Evolutionary conservation across 192 early-diverging fungal genomes (phyloP).

Genomic region (Umbelopsis sp.): DNA sequence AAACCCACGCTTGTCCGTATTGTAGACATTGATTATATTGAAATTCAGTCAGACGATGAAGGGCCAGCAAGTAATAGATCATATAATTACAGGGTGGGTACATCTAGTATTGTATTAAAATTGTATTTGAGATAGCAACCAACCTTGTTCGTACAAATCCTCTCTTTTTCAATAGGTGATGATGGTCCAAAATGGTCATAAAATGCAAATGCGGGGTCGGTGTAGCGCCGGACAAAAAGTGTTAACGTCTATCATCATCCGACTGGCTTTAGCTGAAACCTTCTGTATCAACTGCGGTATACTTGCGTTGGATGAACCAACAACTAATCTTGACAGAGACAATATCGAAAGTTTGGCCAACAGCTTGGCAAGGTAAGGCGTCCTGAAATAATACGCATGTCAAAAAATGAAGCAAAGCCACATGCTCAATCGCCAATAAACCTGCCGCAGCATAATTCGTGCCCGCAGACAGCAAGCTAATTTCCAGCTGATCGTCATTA

Average conservation of each 20-base stretch:
- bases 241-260: constrained; percentile 93
- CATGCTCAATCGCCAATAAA: background rate
- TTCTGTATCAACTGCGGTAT: constrained; percentile 94
- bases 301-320: constrained; percentile 95
- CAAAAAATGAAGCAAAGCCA: background rate
- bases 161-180: constrained; percentile 63
- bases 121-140: too few relatives aligned
- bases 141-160: background rate
- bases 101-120: constrained; percentile 1
- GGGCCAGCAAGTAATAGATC: constrained; percentile 66
- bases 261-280: constrained; percentile 93
- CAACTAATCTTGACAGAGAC: constrained; percentile 91
- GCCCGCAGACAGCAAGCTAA: constrained; percentile 77
- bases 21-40: constrained; percentile 94
- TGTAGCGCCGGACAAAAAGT: constrained; percentile 98
- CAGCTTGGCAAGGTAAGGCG: constrained; percentile 69
- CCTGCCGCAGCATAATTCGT: constrained; percentile 71
- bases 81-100: constrained; percentile 83
- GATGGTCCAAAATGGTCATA: constrained; percentile 85
- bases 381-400: background rate
- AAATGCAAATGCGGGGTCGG: constrained; percentile 92
- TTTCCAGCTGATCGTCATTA: constrained; percentile 97
- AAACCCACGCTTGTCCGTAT: background rate
- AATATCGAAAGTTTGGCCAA: constrained; percentile 88
- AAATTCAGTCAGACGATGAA: constrained; percentile 90